Percentiles rank a stretch among this genome's conserved stretches.
These are phyloP conservation scores for Nemania sp. DNA, from an alignment of 2,329 filamentous ascomycete genomes.

Conservation along the genomic window DNA sequence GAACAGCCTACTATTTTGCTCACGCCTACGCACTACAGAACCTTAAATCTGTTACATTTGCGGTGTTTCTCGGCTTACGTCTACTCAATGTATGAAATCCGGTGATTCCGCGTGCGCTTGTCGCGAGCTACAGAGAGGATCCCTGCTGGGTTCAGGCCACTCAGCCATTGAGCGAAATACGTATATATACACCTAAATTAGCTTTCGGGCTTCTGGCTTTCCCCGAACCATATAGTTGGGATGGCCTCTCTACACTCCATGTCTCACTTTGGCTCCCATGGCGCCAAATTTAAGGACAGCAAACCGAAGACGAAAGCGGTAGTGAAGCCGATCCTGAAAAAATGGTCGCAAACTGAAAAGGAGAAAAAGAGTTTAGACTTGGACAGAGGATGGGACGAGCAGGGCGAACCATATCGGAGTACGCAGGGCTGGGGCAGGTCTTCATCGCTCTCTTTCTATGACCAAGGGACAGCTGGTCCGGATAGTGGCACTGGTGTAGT, in stretches of 20 bases:
- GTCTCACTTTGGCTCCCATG: constrained; percentile 46
- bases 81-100: constrained; percentile 35
- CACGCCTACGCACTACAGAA: constrained; percentile 1
- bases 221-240: constrained; percentile 22
- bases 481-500: constrained; percentile 11
- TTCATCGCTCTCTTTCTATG: constrained; percentile 36
- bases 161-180: constrained; percentile 19
- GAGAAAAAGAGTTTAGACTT: constrained; percentile 74
- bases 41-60: neutral
- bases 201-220: constrained; percentile 14
- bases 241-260: constrained; percentile 56
- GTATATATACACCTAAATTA: constrained; percentile 36
- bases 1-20: constrained; percentile 5
- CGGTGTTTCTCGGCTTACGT: constrained; percentile 17
- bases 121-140: constrained; percentile 29
- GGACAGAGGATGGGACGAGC: constrained; percentile 70
- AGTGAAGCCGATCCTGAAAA: constrained; percentile 73
- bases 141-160: constrained; percentile 14
- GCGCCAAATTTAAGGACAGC: constrained; percentile 53
- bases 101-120: constrained; percentile 34
- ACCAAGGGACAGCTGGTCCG: constrained; percentile 27
- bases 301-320: constrained; percentile 62
- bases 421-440: constrained; percentile 42
- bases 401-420: constrained; percentile 55
- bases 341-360: constrained; percentile 61